Evolutionary conservation across 1,139 yeast genomes (phyloP), one percentile per base, ranked within the genome.

Genomic region (Arxiozyma heterogenica): DNA sequence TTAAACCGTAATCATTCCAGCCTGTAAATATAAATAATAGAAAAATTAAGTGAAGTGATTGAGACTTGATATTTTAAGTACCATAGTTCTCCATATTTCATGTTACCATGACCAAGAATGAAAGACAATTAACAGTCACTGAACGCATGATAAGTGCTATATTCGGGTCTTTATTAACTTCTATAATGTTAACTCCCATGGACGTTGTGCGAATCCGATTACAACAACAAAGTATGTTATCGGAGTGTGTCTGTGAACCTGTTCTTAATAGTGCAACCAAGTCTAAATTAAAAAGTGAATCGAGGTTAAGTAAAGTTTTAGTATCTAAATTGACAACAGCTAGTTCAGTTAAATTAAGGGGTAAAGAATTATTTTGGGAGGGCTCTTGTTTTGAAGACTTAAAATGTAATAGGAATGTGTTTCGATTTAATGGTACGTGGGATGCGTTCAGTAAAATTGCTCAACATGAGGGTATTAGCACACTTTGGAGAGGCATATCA

Each of bases 191-290:
- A 41, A 93, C 97, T 1, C 98, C 98, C 1, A 85, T 93, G 69
- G 98, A 93, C 67, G 98, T 93, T 49, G 88, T 91, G 0, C 74
- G 98, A 57, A 88, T 93, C 43, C 78, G 98, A 55, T 75, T 91
- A 56, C 98, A 93, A 65, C 97, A 91, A 65, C 96, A 90, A 65
- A 88, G 83, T 59, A 74, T 86, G 55, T 69, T 84, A 51, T 86
- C 78, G 3, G 59, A 65, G 8, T 66, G 72, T 42, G 55, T 68
- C 9, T 72, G 75, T 54, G 61, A 59, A 17, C 49, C 49, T 34
- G 42, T 7, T 4, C 15, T 46, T 7, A 41, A 34, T 12, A 17
- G 11, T 51, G 8, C 51, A 12, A 20, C 48, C 15, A 50, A 60
- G 59, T 49, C 60, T 55, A 38, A 57, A 55, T 51, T 62, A 54